Base-by-base conservation (phyloP, 768 basidiomycete genomes). In the Pleurotus eryngii region DNA sequence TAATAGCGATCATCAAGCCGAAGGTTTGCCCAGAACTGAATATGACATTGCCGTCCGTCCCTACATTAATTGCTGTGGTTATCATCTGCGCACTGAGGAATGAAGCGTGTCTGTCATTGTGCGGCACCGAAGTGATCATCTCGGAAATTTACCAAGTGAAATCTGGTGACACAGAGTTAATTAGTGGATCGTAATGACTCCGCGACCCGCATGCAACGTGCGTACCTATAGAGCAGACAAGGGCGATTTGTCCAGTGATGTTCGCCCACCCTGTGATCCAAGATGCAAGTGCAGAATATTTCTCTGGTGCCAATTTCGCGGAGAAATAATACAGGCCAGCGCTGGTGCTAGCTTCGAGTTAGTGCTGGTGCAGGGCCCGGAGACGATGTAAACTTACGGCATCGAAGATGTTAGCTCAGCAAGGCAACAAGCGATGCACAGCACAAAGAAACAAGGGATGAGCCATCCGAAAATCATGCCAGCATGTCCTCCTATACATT, bases 391-490 rank as follows among this genome's bases (percentile, higher is more conserved):
- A 37, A 73, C 78, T 67, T 68, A 84, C 83, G 83, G 83, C 83
- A 85, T 84, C 7, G 83, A 74, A 3, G 83, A 83, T 1, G 80
- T 76, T 5, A 84, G 62, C 63, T 84, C 83, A 4, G 83, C 83
- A 66, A 84, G 75, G 15, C 77, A 83, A 5, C 78, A 71, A 7
- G 82, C 82, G 15, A 85, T 72, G 1, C 79, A 75, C 68, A 84
- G 72, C 24, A 85, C 82, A 59, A 84, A 84, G 46, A 82, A 67
- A 60, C 75, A 77, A 5, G 83, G 83, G 57, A 84, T 81, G 18
- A 85, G 67, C 83, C 83, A 84, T 37, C 83, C 84, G 67, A 78
- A 85, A n/a, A 82, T 74, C 80, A 85, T 83, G 7, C 84, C 83
- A n/a, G 83, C 80, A 65, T 85, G 83, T 5, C 84, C 84, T 49